Evolutionary conservation across 495 filamentous ascomycete species (phyloP).

Genomic region (Penicillium soppii): DNA sequence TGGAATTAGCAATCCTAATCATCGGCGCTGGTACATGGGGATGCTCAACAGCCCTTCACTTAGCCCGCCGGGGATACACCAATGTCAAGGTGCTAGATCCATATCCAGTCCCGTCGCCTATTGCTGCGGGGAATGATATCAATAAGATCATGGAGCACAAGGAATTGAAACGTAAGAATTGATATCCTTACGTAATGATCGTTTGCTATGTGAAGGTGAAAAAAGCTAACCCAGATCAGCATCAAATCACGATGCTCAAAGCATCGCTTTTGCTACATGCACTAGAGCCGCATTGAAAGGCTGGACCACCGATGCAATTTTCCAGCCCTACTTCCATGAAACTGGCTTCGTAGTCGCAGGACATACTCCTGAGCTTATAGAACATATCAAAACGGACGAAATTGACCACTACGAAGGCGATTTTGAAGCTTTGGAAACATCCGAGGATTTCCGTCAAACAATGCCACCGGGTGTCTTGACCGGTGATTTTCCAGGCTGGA

Average conservation of each 20-base stretch:
- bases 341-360: constrained; percentile 48
- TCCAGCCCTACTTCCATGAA: constrained; percentile 48
- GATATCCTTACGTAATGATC: background rate
- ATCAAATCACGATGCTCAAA: constrained; percentile 21
- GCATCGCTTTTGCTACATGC: constrained; percentile 36
- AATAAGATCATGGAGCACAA: constrained; percentile 57
- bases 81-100: constrained; percentile 50
- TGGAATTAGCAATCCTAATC: constrained; percentile 31
- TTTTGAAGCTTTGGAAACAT: constrained; percentile 24
- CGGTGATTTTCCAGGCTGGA: constrained; percentile 50
- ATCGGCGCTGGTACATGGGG: constrained; percentile 53
- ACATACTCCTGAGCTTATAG: constrained; percentile 30
- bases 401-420: constrained; percentile 28
- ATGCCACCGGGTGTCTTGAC: constrained; percentile 54
- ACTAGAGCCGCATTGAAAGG: constrained; percentile 37
- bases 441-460: constrained; percentile 47
- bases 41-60: constrained; percentile 50
- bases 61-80: constrained; percentile 47
- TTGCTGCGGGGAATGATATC: constrained; percentile 54
- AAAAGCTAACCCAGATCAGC: constrained; percentile 6
- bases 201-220: constrained; percentile 5
- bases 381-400: constrained; percentile 38
- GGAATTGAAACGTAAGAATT: constrained; percentile 36
- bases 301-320: constrained; percentile 50
- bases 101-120: constrained; percentile 46